Percentiles rank a stretch among this genome's conserved stretches.
phyloP scores from a whole-genome alignment of 2,329 filamentous ascomycete species.

The Magnaporthiopsis rhizophila region DNA sequence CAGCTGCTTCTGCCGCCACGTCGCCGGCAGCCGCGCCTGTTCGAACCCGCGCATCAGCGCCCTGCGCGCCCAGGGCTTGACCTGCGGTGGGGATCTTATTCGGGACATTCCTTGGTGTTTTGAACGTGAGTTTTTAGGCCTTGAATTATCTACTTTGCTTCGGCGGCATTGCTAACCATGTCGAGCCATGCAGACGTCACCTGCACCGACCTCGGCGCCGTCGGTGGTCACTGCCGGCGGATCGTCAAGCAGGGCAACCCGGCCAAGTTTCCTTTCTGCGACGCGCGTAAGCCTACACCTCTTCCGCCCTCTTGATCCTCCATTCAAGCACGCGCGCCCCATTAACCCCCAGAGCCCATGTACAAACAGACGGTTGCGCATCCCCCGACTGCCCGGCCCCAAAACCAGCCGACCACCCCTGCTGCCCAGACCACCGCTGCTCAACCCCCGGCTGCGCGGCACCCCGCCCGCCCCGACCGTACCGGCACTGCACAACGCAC shows the following conservation, averaged over 20 bases:
- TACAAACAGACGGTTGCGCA: constrained; percentile 15
- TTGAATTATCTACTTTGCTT: no score
- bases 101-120: not conserved
- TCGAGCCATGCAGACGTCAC: constrained; percentile 9
- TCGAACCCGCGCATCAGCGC: constrained; percentile 1
- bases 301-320: no score
- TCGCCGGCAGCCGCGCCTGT: not conserved
- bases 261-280: constrained; percentile 15
- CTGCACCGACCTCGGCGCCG: constrained; percentile 9
- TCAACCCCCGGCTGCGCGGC: constrained; percentile 9
- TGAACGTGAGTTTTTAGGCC: constrained; percentile 1
- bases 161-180: no score
- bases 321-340: no score
- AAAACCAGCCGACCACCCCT: constrained; percentile 5
- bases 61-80: not conserved
- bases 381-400: constrained; percentile 12
- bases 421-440: constrained; percentile 14
- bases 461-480: constrained; percentile 7
- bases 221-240: constrained; percentile 11
- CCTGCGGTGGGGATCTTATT: not conserved
- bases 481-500: constrained; percentile 13
- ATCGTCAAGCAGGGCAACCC: constrained; percentile 16
- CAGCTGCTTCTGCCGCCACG: constrained; percentile 5
- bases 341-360: not conserved
- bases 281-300: constrained; percentile 13